A percentile compares a stretch with the other conserved stretches of the same genome.
These are phyloP conservation scores for Cordyceps tenuipes DNA, from an alignment of 2,329 filamentous ascomycete species.

Conservation along the genomic window DNA sequence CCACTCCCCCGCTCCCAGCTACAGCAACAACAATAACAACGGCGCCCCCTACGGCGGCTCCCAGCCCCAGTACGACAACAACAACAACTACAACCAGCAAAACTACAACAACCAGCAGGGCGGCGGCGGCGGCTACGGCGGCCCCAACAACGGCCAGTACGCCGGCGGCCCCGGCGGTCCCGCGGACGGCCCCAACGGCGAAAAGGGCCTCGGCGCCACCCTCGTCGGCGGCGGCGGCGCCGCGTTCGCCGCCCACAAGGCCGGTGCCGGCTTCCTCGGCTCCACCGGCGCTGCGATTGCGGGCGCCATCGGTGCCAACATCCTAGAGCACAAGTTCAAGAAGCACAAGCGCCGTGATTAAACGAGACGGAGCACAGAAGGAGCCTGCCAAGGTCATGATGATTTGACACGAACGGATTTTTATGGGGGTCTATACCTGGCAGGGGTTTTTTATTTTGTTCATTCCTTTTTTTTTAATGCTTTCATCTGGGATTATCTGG, in stretches of 20 bases:
- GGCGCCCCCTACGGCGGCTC: constrained; percentile 23
- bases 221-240: constrained; percentile 44
- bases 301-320: constrained; percentile 48
- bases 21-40: constrained; percentile 12
- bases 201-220: constrained; percentile 49
- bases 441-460: not conserved
- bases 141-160: constrained; percentile 19
- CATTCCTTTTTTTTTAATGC: not conserved
- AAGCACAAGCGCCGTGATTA: constrained; percentile 19
- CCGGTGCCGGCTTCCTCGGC: constrained; percentile 43
- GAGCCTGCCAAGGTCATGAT: no score
- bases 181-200: constrained; percentile 28
- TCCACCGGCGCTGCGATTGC: constrained; percentile 42
- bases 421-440: not conserved
- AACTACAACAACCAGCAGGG: constrained; percentile 18
- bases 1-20: constrained; percentile 16
- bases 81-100: constrained; percentile 15
- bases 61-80: constrained; percentile 15
- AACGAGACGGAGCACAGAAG: not conserved
- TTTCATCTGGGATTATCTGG: not conserved
- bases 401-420: not conserved
- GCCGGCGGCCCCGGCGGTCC: constrained; percentile 19
- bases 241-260: constrained; percentile 45
- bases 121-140: constrained; percentile 15
- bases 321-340: constrained; percentile 36